Base-by-base conservation (phyloP, 192 early-diverging fungal genomes). In the Coemansia erecta region DNA sequence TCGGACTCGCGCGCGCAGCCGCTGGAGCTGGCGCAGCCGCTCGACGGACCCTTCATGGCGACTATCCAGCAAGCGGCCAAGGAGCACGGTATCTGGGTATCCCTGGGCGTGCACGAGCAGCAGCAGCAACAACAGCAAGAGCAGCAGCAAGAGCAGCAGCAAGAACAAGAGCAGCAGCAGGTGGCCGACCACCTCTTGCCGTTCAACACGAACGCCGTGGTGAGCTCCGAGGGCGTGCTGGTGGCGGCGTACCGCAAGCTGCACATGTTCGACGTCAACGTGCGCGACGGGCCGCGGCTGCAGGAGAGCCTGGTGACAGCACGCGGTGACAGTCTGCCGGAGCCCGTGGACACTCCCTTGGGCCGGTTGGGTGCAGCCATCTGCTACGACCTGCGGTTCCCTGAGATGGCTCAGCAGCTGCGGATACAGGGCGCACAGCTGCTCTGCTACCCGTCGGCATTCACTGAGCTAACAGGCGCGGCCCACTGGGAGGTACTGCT, bases 341-440 rank as follows among this genome's bases (percentile, higher is more conserved):
- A 67, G 1, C 40, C 60, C 37, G 56, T 68, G 2, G 64, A 71
- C 31, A 72, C 84, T 2, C 85, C 87, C 1, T 43, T 87, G 12
- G 87, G 86, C 8, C 68, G 77, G 39, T 53, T 90, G 10, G 88
- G 88, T 0, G 56, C 86, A 11, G 66, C 83, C 7, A 81, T 85
- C 43, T 94, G 92, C 68, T 94, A 94, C 70, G 92, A 94, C 66
- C 12, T 94, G 33, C 81, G 92, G 41, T 94, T 94, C 61, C 84
- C 92, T 0, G 88, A 89, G 60, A 51, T 88, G 57, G 82, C 88
- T 1, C 64, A 87, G 48, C 56, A 51, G 0, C 80, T 87, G 43
- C 68, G 86, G 6, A 66, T 60, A 18, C 61, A 68, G 19, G 86
- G 85, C 3, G 89, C 89, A 6, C 84, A 94, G 39, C 73, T 93